A percentile compares a stretch with the other conserved stretches of the same genome.
Evolutionary conservation across 148 eudicot species (phyloP).

Genomic region (Camellia lanceoleosa): DNA sequence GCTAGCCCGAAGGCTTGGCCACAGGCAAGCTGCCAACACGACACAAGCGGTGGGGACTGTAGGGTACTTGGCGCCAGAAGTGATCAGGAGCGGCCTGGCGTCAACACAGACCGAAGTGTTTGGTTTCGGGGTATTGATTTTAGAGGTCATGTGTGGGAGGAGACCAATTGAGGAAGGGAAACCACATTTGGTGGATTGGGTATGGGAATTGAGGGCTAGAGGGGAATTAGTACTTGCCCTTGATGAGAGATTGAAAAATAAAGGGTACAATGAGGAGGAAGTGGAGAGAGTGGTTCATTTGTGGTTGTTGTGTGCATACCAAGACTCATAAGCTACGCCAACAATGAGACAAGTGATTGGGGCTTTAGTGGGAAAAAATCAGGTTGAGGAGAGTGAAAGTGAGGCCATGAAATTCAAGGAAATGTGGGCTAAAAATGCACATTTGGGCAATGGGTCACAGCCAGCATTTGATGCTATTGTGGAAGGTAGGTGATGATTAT

Average conservation of each 20-base stretch:
- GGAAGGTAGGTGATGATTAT: conserved; percentile 14
- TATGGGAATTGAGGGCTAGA: conserved; percentile 12
- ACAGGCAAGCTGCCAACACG: conserved; percentile 17
- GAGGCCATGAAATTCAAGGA: conserved; percentile 18
- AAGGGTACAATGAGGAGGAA: conserved; percentile 19
- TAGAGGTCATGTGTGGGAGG: conserved; percentile 25
- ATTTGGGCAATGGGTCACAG: conserved; percentile 5
- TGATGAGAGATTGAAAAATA: conserved; percentile 12
- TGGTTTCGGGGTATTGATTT: conserved; percentile 15
- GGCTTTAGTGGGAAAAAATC: conserved; percentile 17
- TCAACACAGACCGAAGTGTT: conserved; percentile 19
- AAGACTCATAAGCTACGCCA: conserved; percentile 11
- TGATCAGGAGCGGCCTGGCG: conserved; percentile 15
- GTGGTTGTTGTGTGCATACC: conserved; percentile 18
- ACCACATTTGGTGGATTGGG: conserved; percentile 19
- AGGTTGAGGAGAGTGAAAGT: conserved; percentile 4
- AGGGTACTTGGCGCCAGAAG: conserved; percentile 26
- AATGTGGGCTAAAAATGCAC: neutral
- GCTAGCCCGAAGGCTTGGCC: conserved; percentile 16
- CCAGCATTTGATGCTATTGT: conserved; percentile 22
- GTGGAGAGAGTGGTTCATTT: conserved; percentile 18
- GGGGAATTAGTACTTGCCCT: conserved; percentile 13
- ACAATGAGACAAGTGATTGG: conserved; percentile 18
- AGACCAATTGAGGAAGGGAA: conserved; percentile 23
- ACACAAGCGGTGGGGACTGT: conserved; percentile 22